These are phyloP conservation scores for Cinnamomum micranthum DNA, from an alignment of 164 flowering plant genomes.

Conservation along the genomic window DNA sequence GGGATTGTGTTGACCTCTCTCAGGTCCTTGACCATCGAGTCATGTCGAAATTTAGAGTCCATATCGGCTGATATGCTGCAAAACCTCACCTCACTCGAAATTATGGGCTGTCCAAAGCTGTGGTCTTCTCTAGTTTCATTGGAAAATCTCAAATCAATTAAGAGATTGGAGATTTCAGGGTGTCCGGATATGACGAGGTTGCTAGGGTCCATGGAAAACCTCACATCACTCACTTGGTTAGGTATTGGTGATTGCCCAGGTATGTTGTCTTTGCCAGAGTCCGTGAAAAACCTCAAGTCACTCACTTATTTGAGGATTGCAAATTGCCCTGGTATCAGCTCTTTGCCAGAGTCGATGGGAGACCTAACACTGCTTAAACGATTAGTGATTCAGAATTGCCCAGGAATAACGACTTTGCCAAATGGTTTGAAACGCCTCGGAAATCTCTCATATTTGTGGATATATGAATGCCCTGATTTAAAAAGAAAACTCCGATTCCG, in stretches of 20 bases:
- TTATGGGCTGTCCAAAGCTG: no score
- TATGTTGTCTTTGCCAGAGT: not conserved
- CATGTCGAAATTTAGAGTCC: not conserved
- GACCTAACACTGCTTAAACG: slow-evolving; percentile 10
- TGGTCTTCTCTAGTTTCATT: not conserved
- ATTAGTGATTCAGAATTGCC: slow-evolving; percentile 14
- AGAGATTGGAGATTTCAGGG: no score
- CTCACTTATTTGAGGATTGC: not conserved
- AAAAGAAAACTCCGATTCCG: not conserved
- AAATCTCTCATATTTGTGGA: not conserved
- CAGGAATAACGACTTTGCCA: slow-evolving; percentile 12
- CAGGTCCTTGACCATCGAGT: not conserved
- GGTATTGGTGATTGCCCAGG: not conserved
- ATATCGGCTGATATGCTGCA: not conserved
- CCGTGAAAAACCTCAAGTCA: not conserved
- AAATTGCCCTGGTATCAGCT: not conserved
- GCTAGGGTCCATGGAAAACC: not conserved
- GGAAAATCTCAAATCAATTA: no score
- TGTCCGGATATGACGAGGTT: no score
- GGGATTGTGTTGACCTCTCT: no score
- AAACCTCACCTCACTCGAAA: not conserved
- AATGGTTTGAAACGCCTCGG: not conserved
- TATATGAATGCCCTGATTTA: not conserved
- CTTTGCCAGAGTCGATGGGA: slow-evolving; percentile 23
- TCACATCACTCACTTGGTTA: not conserved